Evolutionary conservation across 148 eudicot species (phyloP).

Genomic region (Chenopodium quinoa): DNA sequence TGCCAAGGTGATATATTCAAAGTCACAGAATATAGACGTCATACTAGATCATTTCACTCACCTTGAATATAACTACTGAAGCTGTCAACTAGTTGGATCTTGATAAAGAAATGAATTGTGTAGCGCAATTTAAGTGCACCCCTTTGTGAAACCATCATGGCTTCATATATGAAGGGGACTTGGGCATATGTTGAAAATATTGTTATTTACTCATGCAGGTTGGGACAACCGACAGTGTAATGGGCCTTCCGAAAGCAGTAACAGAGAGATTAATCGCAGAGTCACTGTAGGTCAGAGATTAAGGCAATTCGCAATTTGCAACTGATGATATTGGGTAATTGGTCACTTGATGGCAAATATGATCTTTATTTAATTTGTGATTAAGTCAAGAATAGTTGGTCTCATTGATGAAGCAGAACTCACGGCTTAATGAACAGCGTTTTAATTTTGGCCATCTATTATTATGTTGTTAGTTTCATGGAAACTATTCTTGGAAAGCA

Average conservation of each 20-base stretch:
- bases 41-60: background rate
- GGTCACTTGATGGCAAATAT: background rate
- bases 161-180: background rate
- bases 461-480: too few species aligned
- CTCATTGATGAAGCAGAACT: constrained; percentile 1
- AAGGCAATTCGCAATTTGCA: background rate
- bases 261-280: constrained; percentile 68
- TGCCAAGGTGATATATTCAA: background rate
- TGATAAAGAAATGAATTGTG: background rate
- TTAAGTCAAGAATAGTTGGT: background rate
- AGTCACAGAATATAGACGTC: background rate
- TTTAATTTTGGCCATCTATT: background rate
- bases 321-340: background rate
- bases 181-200: background rate
- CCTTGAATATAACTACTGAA: background rate
- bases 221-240: constrained; percentile 84
- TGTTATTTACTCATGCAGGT: constrained; percentile 41
- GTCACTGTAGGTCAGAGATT: constrained; percentile 31
- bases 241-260: constrained; percentile 90
- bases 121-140: background rate
- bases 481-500: too few species aligned
- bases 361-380: background rate
- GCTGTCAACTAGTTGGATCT: background rate
- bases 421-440: background rate
- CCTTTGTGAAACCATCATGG: background rate